Evolutionary conservation across 2,329 filamentous ascomycete species (phyloP), one percentile per base, ranked within the genome.

Genomic region (Colletotrichum sp.): DNA sequence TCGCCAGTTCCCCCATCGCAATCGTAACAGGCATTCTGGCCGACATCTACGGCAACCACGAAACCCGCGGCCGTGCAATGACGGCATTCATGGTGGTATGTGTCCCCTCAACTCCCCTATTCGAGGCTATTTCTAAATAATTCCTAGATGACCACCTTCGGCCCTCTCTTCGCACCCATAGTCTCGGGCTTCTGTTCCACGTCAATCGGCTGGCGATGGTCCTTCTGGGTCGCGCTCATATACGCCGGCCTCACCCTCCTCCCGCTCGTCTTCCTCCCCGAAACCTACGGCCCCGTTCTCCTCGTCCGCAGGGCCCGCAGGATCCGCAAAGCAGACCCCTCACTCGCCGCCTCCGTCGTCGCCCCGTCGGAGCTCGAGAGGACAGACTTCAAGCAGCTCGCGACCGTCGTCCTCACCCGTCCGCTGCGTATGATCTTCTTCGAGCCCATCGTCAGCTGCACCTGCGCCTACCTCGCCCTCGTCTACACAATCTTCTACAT

Each of bases 361-460:
- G 90, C 94, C 2, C 90, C 91, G 0, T 88, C 91, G 66, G 93
- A 95, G 80, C 83, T 94, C 27, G 91, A 94, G 79, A 86, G 88
- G 68, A 88, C 88, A 60, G 84, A 92, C 74, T 67, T 90, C 56
- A 87, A 85, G 43, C 89, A 94, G 78, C 88, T 95, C 68, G 82
- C 92, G n/a, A 91, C 89, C 2, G 90, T 94, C n/a, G 93, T 95
- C 0, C 85, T 96, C 48, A 93, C 92, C 2, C 87, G 94, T 1
- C 94, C 95, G 0, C 83, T 96, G 8, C 89, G 93, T 30, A 96
- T 96, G 94, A 86, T 94, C 36, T 60, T 90, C 66, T 92, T 89
- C 58, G 95, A 97, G 81, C 92, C 93, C 65, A 94, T 96, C 66
- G 94, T 96, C 9, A 87, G 92, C 28, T 93, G 92, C 65, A 91